phyloP scores from a whole-genome alignment of 768 basidiomycete genomes.

The Tubosaeta brunneosetosa region DNA sequence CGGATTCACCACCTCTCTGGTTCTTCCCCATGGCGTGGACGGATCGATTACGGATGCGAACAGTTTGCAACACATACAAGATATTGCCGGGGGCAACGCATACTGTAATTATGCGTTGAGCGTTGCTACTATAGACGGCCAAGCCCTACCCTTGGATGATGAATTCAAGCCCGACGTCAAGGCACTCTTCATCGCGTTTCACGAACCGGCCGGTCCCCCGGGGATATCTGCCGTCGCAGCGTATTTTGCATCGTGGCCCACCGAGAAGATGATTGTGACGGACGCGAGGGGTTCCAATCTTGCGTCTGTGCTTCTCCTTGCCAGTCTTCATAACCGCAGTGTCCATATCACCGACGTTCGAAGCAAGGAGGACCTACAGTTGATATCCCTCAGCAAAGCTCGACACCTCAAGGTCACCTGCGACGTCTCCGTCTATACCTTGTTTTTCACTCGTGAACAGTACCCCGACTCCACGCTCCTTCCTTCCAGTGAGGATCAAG shows the following conservation, averaged over 20 bases:
- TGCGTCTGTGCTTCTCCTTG: constrained; percentile 87
- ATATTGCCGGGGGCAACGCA: constrained; percentile 57
- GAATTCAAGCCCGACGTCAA: constrained; percentile 78
- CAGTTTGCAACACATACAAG: constrained; percentile 65
- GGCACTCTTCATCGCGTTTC: constrained; percentile 82
- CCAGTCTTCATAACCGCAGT: constrained; percentile 85
- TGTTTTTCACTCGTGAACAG: constrained; percentile 81
- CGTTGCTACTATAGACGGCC: constrained; percentile 67
- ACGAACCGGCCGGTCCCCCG: constrained; percentile 40
- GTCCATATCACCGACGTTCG: constrained; percentile 91
- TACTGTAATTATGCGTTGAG: constrained; percentile 88
- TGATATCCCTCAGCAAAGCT: constrained; percentile 93
- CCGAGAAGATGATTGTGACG: constrained; percentile 89
- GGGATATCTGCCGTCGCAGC: constrained; percentile 74
- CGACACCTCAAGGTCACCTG: constrained; percentile 94
- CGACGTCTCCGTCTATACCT: constrained; percentile 86
- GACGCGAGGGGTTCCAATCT: constrained; percentile 90
- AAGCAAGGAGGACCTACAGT: constrained; percentile 76
- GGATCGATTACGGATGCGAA: constrained; percentile 61
- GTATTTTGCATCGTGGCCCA: constrained; percentile 88
- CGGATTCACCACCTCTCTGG: constrained; percentile 83
- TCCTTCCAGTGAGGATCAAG: constrained; percentile 73
- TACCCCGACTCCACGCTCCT: constrained; percentile 63
- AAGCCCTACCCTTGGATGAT: constrained; percentile 61
- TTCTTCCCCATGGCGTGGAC: constrained; percentile 66